Conservation (phyloP, 805 yeast species). For the Blastobotrys parvus region DNA sequence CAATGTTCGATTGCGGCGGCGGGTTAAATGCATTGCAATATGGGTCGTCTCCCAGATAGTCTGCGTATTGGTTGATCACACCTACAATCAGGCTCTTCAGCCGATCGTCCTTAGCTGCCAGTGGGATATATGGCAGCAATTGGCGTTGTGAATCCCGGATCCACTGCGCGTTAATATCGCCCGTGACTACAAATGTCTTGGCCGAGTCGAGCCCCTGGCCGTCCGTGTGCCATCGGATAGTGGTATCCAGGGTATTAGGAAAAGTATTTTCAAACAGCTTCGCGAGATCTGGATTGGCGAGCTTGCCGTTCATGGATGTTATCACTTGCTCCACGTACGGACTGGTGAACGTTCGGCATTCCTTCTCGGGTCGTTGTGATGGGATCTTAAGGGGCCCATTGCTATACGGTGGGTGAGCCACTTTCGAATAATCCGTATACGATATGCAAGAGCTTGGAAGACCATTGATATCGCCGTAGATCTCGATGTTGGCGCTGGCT, state of each 20-base stretch:
- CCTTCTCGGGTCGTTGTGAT: constrained; percentile 62
- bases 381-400: constrained; percentile 52
- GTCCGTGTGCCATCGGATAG: constrained; percentile 59
- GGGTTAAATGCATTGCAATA: constrained; percentile 93
- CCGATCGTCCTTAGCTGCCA: constrained; percentile 42
- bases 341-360: constrained; percentile 69
- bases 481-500: no score
- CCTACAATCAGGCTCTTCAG: constrained; percentile 55
- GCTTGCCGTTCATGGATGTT: constrained; percentile 38
- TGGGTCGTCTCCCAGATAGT: constrained; percentile 53
- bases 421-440: constrained; percentile 52
- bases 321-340: constrained; percentile 54
- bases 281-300: constrained; percentile 59
- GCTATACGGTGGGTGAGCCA: constrained; percentile 49
- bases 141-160: constrained; percentile 81
- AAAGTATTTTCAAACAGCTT: constrained; percentile 71
- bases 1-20: constrained; percentile 39
- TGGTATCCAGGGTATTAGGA: constrained; percentile 85
- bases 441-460: constrained; percentile 23
- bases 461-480: no score
- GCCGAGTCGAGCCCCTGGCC: constrained; percentile 30
- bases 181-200: constrained; percentile 75
- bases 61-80: constrained; percentile 74
- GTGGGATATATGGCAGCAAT: constrained; percentile 61
- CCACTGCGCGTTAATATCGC: constrained; percentile 94